Base-by-base conservation (phyloP, 202 grass and related monocot genomes). In the Schoenoplectus triqueter region DNA sequence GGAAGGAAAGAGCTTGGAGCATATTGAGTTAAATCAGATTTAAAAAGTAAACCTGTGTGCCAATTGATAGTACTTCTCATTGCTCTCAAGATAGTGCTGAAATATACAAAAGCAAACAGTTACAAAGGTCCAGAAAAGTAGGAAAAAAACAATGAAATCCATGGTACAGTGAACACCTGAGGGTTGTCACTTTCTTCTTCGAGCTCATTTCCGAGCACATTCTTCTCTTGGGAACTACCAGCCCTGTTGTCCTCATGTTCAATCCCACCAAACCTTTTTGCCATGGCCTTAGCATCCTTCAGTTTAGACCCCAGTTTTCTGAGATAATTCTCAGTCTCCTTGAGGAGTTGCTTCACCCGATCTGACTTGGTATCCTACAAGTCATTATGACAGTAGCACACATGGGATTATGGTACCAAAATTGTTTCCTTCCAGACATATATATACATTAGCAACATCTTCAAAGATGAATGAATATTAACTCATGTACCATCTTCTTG, bases 1-100 rank as follows among this genome's bases (percentile, higher is more conserved):
- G 44, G 2, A 68, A 60, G 51, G 45, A n/a, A 47, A 88, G 52
- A 81, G 17, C n/a, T 60, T 40, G 21, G 14, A 85, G 5, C 70
- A 4, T 8, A 39, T 5, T 15, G 49, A 79, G 74, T 14, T 83
- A 15, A 62, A 64, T 59, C 56, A 86, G 7, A 69, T 41, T 86
- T 55, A 5, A 78, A 50, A 66, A 70, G 44, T 92, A 31, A 31
- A 99, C 96, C 96, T 99, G 84, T 99, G 96, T 47, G 96, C 96
- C 84, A 99, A 84, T 70, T 92, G 80, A 86, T 99, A 99, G 85
- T 99, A 99, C 59, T 99, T 99, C 51, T 99, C 96, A 67, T 99
- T 99, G 90, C 96, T 99, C 84, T 99, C 96, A 59, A 99, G 85
- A 94, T 99, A 99, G 89, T 99, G 92, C 96, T 99, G 91, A 59